Percentiles rank a stretch among this genome's conserved stretches.
Evolutionary conservation across 2,329 filamentous ascomycete species (phyloP).

Genomic region (Aspergillus brunneoviolaceus): DNA sequence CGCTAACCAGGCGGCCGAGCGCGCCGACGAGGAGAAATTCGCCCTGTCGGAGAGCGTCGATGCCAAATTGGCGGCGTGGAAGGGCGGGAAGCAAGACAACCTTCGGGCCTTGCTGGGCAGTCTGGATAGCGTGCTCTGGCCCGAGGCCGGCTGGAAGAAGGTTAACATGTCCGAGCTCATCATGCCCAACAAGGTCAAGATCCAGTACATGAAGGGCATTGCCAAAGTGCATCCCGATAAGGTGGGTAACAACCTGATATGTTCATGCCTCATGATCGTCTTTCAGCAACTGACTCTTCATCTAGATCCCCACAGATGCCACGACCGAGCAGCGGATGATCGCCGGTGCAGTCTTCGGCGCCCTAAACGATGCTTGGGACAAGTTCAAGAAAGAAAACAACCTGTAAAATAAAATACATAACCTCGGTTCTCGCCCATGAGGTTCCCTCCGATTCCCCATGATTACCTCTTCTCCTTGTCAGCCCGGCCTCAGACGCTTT

Average conservation of each 20-base stretch:
- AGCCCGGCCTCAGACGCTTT: not conserved
- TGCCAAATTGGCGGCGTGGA: conserved; percentile 74
- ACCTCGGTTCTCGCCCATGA: not conserved
- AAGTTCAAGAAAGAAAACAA: conserved; percentile 66
- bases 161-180: conserved; percentile 91
- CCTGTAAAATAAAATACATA: conserved; percentile 37
- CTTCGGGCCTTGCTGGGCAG: conserved; percentile 82
- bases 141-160: conserved; percentile 92
- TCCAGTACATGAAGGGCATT: conserved; percentile 98
- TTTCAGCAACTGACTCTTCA: not conserved
- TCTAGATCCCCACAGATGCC: conserved; percentile 61
- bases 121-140: conserved; percentile 86
- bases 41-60: conserved; percentile 84
- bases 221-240: conserved; percentile 98
- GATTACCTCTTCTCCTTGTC: not conserved
- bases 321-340: conserved; percentile 68
- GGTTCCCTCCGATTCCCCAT: not conserved
- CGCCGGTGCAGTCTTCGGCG: conserved; percentile 63
- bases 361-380: conserved; percentile 67
- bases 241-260: conserved; percentile 56
- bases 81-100: conserved; percentile 89
- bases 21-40: conserved; percentile 89
- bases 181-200: conserved; percentile 91
- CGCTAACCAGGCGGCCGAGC: conserved; percentile 81
- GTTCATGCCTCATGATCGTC: not conserved